Base-by-base conservation (phyloP, 202 grass and related monocot genomes). In the Setaria italica region DNA sequence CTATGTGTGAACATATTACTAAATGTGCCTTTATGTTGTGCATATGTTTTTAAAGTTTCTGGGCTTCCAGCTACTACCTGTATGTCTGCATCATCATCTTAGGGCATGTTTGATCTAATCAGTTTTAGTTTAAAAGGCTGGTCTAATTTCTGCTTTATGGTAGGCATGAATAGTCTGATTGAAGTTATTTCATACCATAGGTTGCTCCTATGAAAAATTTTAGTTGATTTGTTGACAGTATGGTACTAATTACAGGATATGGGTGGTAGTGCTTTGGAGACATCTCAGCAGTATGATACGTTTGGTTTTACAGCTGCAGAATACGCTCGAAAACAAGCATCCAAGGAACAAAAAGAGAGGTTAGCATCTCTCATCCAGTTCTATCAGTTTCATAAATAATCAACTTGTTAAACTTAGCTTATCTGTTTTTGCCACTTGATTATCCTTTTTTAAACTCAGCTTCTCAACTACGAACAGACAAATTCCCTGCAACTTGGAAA, bases 241-340 rank as follows among this genome's bases (percentile, higher is more conserved):
- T 6, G 17, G 69, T 8, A 16, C 68, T 56, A 32, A 74, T 83
- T 70, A 69, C 84, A 98, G 95, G 90, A 80, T 85, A 94, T 98
- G 93, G 91, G 96, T 80, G 96, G 91, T 35, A 91, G 88, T 45
- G 81, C 93, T 66, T 74, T 98, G 80, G 96, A 95, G 89, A 95
- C 96, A 71, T 98, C 96, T 60, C 90, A 89, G 80, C 89, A 95
- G 73, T 98, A 95, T 86, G 93, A 98, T 85, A 98, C 96, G 49
- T 98, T 98, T 85, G 93, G 96, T 86, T 94, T 90, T 87, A 95
- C 93, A 72, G 91, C 91, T 84, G 93, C 91, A 76, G 93, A 98
- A 84, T 73, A 86, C 49, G 96, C 96, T 46, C 88, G 79, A 39
- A 98, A 98, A 74, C 83, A 94, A 80, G 91, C 90, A 55, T 92